These are phyloP conservation scores for Stagonosporopsis vannaccii DNA, from an alignment of 2,329 filamentous ascomycete genomes.

Conservation along the genomic window DNA sequence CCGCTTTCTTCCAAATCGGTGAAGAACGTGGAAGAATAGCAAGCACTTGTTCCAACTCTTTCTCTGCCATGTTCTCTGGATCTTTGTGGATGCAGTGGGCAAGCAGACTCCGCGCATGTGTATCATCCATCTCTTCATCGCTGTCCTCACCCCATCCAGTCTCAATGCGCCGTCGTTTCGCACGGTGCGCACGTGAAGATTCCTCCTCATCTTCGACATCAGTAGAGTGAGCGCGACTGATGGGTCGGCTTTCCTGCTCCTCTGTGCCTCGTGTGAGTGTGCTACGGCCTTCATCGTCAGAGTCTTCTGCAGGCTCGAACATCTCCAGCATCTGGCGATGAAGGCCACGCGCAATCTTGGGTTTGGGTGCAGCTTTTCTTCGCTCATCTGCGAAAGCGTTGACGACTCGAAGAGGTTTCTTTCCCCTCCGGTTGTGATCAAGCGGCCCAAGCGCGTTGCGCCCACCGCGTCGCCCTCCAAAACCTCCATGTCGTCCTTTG, in stretches of 20 bases:
- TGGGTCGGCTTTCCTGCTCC: constrained; percentile 81
- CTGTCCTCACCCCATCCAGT: constrained; percentile 57
- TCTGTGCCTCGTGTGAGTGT: constrained; percentile 79
- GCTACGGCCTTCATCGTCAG: constrained; percentile 75
- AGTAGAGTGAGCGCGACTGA: constrained; percentile 69
- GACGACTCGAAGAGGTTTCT: constrained; percentile 48
- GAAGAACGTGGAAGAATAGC: constrained; percentile 62
- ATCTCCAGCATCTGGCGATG: constrained; percentile 80
- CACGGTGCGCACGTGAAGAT: constrained; percentile 52
- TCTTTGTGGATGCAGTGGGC: constrained; percentile 62
- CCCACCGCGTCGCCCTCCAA: constrained; percentile 50
- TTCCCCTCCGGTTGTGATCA: constrained; percentile 53
- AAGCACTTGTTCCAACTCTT: constrained; percentile 64
- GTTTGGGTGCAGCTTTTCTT: constrained; percentile 62
- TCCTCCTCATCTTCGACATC: constrained; percentile 60
- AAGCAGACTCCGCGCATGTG: constrained; percentile 55
- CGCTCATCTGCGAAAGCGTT: constrained; percentile 66
- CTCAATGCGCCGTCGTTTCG: constrained; percentile 56
- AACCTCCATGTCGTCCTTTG: constrained; percentile 52
- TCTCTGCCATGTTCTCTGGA: constrained; percentile 74
- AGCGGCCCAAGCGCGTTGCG: constrained; percentile 54
- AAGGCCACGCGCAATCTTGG: constrained; percentile 73
- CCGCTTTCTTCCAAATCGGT: constrained; percentile 78
- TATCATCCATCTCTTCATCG: constrained; percentile 58
- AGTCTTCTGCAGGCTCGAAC: constrained; percentile 82